Conservation (phyloP, 2,329 filamentous ascomycete species). For the Alternaria sp. region DNA sequence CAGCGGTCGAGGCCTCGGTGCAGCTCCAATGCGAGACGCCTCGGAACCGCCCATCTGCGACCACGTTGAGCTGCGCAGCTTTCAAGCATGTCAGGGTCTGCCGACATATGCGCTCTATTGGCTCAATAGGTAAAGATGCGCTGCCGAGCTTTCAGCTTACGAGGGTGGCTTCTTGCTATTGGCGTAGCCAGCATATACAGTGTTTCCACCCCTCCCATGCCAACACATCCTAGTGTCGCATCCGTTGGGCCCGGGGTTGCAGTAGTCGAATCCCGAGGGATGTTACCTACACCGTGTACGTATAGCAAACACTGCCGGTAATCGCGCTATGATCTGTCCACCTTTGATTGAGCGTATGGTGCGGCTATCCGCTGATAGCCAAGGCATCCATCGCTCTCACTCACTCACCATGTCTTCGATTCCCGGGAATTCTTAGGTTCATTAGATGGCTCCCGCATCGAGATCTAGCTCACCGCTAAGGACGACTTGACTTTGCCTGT, state of each 20-base stretch:
- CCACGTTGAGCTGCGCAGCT: slow-evolving; percentile 26
- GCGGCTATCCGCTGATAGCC: slow-evolving; percentile 6
- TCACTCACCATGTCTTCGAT: neutral
- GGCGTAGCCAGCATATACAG: slow-evolving; percentile 18
- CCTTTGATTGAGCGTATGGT: slow-evolving; percentile 8
- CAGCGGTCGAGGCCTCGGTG: slow-evolving; percentile 12
- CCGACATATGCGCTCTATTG: slow-evolving; percentile 16
- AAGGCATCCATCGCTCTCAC: neutral
- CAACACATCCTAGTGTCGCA: slow-evolving; percentile 17
- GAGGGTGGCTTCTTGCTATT: slow-evolving; percentile 18
- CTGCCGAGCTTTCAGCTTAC: slow-evolving; percentile 21
- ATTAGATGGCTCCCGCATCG: slow-evolving; percentile 2
- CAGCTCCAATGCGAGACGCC: slow-evolving; percentile 10
- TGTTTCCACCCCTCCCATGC: slow-evolving; percentile 9
- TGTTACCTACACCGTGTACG: slow-evolving; percentile 7
- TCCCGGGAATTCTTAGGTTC: neutral
- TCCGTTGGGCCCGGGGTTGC: slow-evolving; percentile 14
- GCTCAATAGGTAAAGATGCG: slow-evolving; percentile 6
- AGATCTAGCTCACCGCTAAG: slow-evolving; percentile 12
- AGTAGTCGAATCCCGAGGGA: slow-evolving; percentile 11
- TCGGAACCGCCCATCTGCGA: slow-evolving; percentile 24
- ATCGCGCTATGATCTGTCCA: slow-evolving; percentile 7
- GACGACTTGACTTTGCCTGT: slow-evolving; percentile 3
- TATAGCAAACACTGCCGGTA: slow-evolving; percentile 21
- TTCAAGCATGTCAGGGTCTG: slow-evolving; percentile 12